Evolutionary conservation across 1,139 yeast species (phyloP), one percentile per base, ranked within the genome.

Genomic region (Geotrichum europaeum): DNA sequence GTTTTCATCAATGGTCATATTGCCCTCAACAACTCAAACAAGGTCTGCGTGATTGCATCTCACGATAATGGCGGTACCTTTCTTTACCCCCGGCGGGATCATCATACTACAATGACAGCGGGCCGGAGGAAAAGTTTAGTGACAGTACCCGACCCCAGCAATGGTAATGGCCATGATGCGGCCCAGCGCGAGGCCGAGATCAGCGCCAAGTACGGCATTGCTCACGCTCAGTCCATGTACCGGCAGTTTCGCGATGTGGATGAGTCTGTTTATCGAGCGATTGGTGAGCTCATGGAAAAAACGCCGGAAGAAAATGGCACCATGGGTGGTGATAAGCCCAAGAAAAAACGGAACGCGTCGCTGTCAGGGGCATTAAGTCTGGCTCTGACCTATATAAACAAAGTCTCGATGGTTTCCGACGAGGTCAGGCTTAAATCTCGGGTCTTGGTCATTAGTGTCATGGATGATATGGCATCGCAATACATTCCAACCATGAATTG

Each of bases 401-500:
- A 94, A 62, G 76, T 84, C 32, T 64, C 66, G 12, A 65, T 64
- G 20, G 60, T 64, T 5, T 62, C 65, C 5, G 69, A 65, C 36
- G 73, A 68, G 58, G 47, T 62, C 52, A 53, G 83, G 24, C 76
- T 88, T 73, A 85, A 85, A 65, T 83, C 96, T 0, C 76, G 97
- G 58, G 79, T 94, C 12, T 73, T 95, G 65, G 82, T 91, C 6
- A 79, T 94, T 2, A 86, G 89, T 60, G 86, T 88, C 22, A 85
- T 87, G 64, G 91, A 86, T 65, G 95, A 90, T 67, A 84, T 85
- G 61, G 84, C 90, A 24, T 78, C 90, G 59, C 89, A 89, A 63
- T 95, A 95, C 73, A 89, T 94, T 51, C 89, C 98, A 4, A 85
- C 91, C 55, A 95, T 95, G 99, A 95, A 95, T 73, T 82, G 95